Base-by-base conservation (phyloP, 176 grass and related monocot genomes). In the Pontederia crassipes region DNA sequence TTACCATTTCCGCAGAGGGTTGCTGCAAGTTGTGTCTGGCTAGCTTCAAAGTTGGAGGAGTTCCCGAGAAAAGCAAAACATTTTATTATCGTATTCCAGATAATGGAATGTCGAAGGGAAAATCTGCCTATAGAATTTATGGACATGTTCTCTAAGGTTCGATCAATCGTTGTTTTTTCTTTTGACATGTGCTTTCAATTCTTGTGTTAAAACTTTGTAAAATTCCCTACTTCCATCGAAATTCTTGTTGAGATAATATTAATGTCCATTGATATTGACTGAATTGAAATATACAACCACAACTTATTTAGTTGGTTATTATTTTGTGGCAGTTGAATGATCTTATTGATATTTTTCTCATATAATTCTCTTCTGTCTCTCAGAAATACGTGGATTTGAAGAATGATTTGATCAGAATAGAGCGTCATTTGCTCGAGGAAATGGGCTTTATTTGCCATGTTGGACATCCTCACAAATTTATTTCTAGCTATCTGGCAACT, bases 371-470 rank as follows among this genome's bases (percentile, higher is more conserved):
- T 62, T 46, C 10, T 28, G 10, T 46, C 2, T 58, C 4, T 55
- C 76, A 96, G 81, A 92, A 75, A 75, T 98, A 0, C 49, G 8
- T 55, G 59, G 81, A 98, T 50, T 54, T 92, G 55, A 92, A 77
- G 74, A 86, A 86, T 68, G 87, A 98, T 52, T 79, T 98, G 51
- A 76, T 98, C 62, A 85, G 75, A 64, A 88, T 81, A 5, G 87
- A 92, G 58, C 75, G 87, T 0, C 87, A 92, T 79, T 68, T 98
- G 49, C 72, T 98, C 53, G 88, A 98, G 57, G 93, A 98, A 80
- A 88, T 98, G 66, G 74, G 74, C 11, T 97, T 97, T 73, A 75
- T 88, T 81, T 91, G 87, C 67, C 92, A 97, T 57, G 87, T 91
- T 2, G 81, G 91, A 32, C 92, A 97, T 54, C 92, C 87, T 52